Conservation (phyloP, 177 flowering plant species). For the Tripterygium wilfordii region DNA sequence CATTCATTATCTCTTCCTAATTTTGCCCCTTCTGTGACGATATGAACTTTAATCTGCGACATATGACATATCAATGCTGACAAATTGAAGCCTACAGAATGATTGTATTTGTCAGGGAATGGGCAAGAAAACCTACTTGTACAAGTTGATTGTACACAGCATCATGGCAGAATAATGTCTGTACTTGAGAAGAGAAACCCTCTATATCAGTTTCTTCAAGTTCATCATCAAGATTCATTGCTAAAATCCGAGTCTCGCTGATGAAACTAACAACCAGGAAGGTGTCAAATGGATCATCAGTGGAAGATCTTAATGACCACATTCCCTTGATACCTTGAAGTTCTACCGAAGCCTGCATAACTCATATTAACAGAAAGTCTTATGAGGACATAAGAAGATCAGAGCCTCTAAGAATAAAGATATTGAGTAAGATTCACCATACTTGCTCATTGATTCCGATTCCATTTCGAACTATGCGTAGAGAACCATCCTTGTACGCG, state of each 20-base stretch:
- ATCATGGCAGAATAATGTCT: constrained; percentile 92
- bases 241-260: constrained; percentile 88
- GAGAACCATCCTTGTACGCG: constrained; percentile 98
- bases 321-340: constrained; percentile 99
- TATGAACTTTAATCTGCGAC: too few relatives aligned
- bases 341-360: constrained; percentile 88
- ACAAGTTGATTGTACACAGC: constrained; percentile 86
- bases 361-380: background rate
- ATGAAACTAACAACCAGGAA: constrained; percentile 97
- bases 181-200: constrained; percentile 82
- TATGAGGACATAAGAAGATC: constrained; percentile 1
- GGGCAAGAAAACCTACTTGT: constrained; percentile 54
- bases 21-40: too few relatives aligned
- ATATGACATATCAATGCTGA: too few relatives aligned
- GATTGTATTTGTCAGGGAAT: too few relatives aligned
- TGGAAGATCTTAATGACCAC: constrained; percentile 93
- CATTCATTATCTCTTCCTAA: too few relatives aligned
- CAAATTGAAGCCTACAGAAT: too few relatives aligned
- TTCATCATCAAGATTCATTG: constrained; percentile 96
- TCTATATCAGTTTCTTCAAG: constrained; percentile 98
- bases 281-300: constrained; percentile 87
- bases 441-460: constrained; percentile 99
- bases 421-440: background rate
- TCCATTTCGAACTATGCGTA: constrained; percentile 95
- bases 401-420: background rate